A percentile compares a stretch with the other conserved stretches of the same genome.
These are phyloP conservation scores for Neonectria punicea DNA, from an alignment of 2,329 filamentous ascomycete species.

Conservation along the genomic window DNA sequence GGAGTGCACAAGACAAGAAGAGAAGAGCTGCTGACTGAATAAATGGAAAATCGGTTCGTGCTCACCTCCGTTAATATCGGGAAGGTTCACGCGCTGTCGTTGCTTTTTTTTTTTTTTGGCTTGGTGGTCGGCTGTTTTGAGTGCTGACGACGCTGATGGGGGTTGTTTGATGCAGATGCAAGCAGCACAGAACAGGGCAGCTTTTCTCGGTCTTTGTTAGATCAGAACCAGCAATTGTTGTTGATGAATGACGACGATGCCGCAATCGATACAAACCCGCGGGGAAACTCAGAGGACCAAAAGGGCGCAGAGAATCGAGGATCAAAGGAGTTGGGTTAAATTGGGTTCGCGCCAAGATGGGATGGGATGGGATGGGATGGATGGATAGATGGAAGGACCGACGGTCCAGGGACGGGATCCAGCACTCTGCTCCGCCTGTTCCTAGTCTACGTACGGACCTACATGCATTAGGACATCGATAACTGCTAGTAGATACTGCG, in stretches of 20 bases:
- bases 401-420: not conserved
- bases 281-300: not conserved
- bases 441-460: not conserved
- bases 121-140: not conserved
- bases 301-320: not conserved
- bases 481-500: too few relatives aligned
- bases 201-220: not conserved
- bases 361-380: too few relatives aligned
- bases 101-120: not conserved
- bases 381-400: not conserved
- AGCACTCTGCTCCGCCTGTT: not conserved
- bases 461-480: too few relatives aligned
- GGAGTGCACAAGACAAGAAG: not conserved
- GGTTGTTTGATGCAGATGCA: not conserved
- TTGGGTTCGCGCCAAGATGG: conserved; percentile 20
- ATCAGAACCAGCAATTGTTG: not conserved
- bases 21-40: not conserved
- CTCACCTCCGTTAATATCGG: conserved; percentile 2
- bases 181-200: not conserved
- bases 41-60: not conserved
- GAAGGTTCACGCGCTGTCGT: not conserved
- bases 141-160: not conserved
- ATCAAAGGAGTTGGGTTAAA: conserved; percentile 13
- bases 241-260: not conserved
- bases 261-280: not conserved